Evolutionary conservation across 768 basidiomycete species (phyloP).

Genomic region (Kwoniella mangroviensis): DNA sequence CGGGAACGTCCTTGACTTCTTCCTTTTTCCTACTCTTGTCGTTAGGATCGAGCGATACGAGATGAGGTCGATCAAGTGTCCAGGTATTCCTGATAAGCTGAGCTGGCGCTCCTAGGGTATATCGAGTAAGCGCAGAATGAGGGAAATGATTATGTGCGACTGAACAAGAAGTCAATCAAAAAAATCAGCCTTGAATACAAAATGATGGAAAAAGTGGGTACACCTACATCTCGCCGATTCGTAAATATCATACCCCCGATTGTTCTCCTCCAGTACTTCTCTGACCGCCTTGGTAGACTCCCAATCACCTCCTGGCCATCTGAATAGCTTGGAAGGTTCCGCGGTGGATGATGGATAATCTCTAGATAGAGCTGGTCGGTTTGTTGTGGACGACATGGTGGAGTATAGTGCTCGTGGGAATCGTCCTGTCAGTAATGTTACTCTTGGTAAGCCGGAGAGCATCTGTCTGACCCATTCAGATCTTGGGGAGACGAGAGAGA

Average conservation of each 20-base stretch:
- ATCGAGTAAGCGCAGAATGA: conserved; percentile 44
- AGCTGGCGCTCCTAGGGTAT: conserved; percentile 41
- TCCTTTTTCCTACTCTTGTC: conserved; percentile 15
- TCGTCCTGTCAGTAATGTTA: neutral
- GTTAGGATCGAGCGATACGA: conserved; percentile 33
- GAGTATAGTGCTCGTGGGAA: neutral
- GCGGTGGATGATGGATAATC: conserved; percentile 39
- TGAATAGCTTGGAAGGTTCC: conserved; percentile 32
- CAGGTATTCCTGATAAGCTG: conserved; percentile 38
- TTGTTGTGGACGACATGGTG: neutral
- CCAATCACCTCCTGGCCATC: conserved; percentile 37
- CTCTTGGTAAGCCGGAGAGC: neutral
- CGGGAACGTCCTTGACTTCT: conserved; percentile 22
- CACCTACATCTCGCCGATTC: conserved; percentile 35
- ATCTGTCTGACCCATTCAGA: neutral
- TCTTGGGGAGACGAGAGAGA: neutral
- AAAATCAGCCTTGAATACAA: no score
- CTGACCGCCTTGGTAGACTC: conserved; percentile 33
- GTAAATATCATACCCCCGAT: conserved; percentile 44
- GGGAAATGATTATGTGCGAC: conserved; percentile 49
- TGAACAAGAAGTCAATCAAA: conserved; percentile 13
- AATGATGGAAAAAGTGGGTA: no score
- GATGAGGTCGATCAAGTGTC: conserved; percentile 23
- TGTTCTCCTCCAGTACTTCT: conserved; percentile 40
- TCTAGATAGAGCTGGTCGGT: conserved; percentile 12